Conservation (phyloP, 2,329 filamentous ascomycete species). For the Colletotrichum tropicicola region DNA sequence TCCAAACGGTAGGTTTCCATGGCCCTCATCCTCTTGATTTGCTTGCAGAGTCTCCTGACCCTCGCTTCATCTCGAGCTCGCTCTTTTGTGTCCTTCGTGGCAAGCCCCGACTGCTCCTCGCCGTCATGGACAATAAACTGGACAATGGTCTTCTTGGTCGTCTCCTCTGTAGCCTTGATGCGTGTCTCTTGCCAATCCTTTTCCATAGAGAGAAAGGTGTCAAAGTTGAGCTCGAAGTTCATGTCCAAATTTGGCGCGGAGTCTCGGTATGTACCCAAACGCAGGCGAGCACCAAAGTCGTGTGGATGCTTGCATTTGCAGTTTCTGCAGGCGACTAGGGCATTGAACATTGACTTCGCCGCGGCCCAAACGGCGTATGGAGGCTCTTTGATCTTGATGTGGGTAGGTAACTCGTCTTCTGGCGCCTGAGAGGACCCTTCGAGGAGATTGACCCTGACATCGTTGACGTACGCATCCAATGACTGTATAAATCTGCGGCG, state of each 20-base stretch:
- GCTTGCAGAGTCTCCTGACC: background rate
- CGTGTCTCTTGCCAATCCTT: background rate
- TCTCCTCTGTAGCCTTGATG: background rate
- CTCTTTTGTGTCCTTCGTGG: too few species aligned
- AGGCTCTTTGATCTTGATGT: background rate
- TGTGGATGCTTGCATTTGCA: background rate
- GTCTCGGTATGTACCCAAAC: background rate
- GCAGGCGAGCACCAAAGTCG: background rate
- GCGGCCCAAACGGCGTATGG: background rate
- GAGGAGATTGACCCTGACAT: background rate
- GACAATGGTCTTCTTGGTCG: background rate
- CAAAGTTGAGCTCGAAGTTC: background rate
- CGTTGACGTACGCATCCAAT: background rate
- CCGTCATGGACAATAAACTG: background rate
- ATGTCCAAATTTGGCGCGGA: background rate
- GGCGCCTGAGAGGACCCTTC: rapidly evolving
- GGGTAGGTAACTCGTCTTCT: background rate
- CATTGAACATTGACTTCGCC: background rate
- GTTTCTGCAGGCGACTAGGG: background rate
- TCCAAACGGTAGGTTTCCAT: background rate
- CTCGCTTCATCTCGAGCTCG: background rate
- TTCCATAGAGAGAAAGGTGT: background rate
- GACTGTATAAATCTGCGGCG: background rate
- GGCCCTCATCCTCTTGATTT: background rate
- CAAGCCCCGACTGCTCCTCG: too few species aligned